Evolutionary conservation across 805 yeast species (phyloP).

Genomic region (Grigorovia humatica): DNA sequence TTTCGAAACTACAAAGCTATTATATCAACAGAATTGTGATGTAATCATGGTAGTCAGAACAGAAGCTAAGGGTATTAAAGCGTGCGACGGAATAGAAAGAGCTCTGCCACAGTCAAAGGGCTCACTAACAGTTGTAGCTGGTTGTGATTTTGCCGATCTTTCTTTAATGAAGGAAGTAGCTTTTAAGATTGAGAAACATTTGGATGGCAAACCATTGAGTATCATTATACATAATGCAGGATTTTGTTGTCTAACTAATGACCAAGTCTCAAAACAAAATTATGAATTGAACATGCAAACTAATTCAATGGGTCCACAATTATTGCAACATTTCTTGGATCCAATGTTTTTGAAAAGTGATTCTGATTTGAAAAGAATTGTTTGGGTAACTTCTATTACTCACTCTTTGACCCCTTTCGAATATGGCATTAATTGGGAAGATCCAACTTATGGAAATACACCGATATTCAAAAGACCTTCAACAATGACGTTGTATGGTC

Average conservation of each 20-base stretch:
- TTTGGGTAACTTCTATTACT: constrained; percentile 32
- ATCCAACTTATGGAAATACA: constrained; percentile 19
- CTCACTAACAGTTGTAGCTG: constrained; percentile 15
- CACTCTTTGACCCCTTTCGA: constrained; percentile 22
- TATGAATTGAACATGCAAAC: constrained; percentile 31
- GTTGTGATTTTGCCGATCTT: constrained; percentile 33
- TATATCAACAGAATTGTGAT: constrained; percentile 28
- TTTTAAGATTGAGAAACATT: constrained; percentile 7
- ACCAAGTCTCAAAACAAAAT: constrained; percentile 26
- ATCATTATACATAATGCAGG: constrained; percentile 32
- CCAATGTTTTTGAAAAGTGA: constrained; percentile 29
- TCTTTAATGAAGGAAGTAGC: constrained; percentile 26
- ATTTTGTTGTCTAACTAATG: constrained; percentile 24
- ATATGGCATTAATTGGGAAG: constrained; percentile 28
- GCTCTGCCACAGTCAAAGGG: constrained; percentile 23
- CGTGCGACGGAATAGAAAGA: constrained; percentile 20
- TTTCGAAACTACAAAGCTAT: constrained; percentile 16
- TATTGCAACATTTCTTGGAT: constrained; percentile 30
- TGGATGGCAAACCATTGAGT: constrained; percentile 17
- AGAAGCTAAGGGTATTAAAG: constrained; percentile 25
- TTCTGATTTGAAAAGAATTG: constrained; percentile 26
- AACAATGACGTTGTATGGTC: constrained; percentile 25
- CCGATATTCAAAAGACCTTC: constrained; percentile 14
- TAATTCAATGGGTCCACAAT: constrained; percentile 31
- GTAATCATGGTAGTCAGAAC: constrained; percentile 29